Evolutionary conservation across 2,329 filamentous ascomycete genomes (phyloP).

Genomic region (Paraphaeosphaeria sporulosa): DNA sequence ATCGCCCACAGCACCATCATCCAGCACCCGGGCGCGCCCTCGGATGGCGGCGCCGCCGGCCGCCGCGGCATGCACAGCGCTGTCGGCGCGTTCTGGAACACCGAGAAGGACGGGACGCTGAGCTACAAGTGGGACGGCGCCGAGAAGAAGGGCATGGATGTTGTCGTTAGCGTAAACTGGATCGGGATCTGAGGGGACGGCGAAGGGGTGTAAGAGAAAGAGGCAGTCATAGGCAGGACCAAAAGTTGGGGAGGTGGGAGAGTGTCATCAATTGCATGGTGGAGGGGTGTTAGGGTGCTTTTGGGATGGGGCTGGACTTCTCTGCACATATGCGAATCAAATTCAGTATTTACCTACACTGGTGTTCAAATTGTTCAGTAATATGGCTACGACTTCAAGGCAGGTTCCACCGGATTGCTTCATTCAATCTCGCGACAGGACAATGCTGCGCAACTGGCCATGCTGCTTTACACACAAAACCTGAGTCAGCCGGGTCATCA

Average conservation of each 20-base stretch:
- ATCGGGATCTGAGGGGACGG: constrained; percentile 58
- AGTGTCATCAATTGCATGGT: neutral
- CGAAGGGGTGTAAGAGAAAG: neutral
- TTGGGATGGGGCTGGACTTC: neutral
- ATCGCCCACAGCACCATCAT: constrained; percentile 98
- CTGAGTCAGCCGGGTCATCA: no score
- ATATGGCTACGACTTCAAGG: no score
- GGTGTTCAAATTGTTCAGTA: no score
- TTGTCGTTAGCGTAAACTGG: constrained; percentile 71
- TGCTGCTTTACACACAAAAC: no score
- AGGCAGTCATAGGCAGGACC: neutral
- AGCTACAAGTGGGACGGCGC: constrained; percentile 80
- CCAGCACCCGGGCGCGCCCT: constrained; percentile 72
- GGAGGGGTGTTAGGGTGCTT: constrained; percentile 4
- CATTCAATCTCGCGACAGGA: no score
- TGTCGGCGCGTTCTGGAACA: constrained; percentile 87
- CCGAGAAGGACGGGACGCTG: constrained; percentile 90
- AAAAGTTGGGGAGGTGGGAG: neutral
- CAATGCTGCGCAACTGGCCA: no score
- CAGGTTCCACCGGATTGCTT: no score
- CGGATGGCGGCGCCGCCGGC: constrained; percentile 69
- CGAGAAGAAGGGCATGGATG: constrained; percentile 60
- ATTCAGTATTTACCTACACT: neutral
- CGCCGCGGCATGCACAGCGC: constrained; percentile 90
- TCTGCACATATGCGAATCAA: constrained; percentile 4